These are phyloP conservation scores for Clathrospora elynae DNA, from an alignment of 2,329 filamentous ascomycete species.

Conservation along the genomic window DNA sequence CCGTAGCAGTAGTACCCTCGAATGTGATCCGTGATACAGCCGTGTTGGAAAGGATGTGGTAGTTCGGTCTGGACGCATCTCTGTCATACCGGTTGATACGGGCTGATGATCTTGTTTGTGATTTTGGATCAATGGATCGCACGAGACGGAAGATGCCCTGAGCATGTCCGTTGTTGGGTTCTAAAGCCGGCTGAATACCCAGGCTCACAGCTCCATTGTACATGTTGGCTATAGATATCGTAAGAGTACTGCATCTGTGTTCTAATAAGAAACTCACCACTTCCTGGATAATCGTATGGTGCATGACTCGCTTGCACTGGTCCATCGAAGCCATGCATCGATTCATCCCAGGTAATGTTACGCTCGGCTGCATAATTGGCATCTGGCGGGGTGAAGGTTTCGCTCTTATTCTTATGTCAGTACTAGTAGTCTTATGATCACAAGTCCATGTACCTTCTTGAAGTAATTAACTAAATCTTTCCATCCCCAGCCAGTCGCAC, in stretches of 20 bases:
- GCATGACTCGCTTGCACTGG: constrained; percentile 32
- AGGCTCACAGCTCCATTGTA: constrained; percentile 22
- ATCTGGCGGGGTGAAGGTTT: constrained; percentile 28
- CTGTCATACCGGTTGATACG: constrained; percentile 41
- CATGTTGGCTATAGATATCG: constrained; percentile 18
- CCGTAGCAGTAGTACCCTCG: constrained; percentile 17
- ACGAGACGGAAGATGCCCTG: constrained; percentile 42
- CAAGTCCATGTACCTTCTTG: constrained; percentile 25
- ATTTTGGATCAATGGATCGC: constrained; percentile 33
- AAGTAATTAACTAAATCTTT: constrained; percentile 51
- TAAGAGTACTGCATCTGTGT: not conserved
- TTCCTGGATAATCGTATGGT: constrained; percentile 32
- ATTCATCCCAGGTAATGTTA: constrained; percentile 30
- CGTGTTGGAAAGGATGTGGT: constrained; percentile 32
- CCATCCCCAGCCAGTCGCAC: constrained; percentile 64
- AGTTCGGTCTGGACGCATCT: constrained; percentile 35
- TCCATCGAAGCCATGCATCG: constrained; percentile 26
- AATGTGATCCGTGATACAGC: constrained; percentile 28
- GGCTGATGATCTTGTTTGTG: constrained; percentile 38
- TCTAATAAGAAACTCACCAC: constrained; percentile 13
- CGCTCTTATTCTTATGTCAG: constrained; percentile 21
- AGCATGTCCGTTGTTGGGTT: constrained; percentile 30
- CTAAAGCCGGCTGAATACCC: constrained; percentile 20
- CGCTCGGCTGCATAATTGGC: constrained; percentile 15
- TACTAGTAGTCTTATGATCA: constrained; percentile 62